Evolutionary conservation across 306 rosid species (phyloP), one percentile per base, ranked within the genome.

Genomic region (Cucurbita moschata): DNA sequence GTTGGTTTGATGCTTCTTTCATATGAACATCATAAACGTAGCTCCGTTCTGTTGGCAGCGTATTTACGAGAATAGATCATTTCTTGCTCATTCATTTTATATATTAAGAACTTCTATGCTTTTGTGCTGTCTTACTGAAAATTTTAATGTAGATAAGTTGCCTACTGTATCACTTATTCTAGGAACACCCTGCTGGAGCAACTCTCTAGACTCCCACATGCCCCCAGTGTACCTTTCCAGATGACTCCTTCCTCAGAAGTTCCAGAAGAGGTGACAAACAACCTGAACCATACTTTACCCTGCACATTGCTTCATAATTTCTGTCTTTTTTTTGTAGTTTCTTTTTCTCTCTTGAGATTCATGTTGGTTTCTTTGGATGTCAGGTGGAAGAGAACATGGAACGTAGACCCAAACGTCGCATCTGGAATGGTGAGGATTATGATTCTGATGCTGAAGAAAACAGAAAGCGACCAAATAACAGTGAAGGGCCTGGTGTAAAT

Each of bases 191-290:
- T 92, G 14, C 71, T 92, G 39, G 96, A 89, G 75, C 97, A 92
- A 73, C 86, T 92, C 79, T 80, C 97, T 68, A 79, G 83, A 64
- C 77, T 92, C 65, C 90, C 95, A 35, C 88, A 88, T 86, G 85
- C 90, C 42, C 97, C 97, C 40, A 84, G 97, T 79, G 92, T 68
- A 14, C 92, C 96, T 76, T 92, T 92, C 76, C 95, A 92, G 74
- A 83, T 79, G 57, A 84, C 89, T 65, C 96, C 90, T 50, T 78
- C 81, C 23, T 49, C 79, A 10, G 71, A 85, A 80, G 86, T 73
- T 76, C 97, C 96, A 62, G 95, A 89, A 72, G 95, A 89, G 95
- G 97, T 92, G 13, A 0, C 76, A 39, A 76, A 38, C 64, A 4
- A 23, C 72, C 60, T 55, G 44, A 37, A 57, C 19, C 8, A 77